Evolutionary conservation across 2,329 filamentous ascomycete species (phyloP).

Genomic region (Colletotrichum sp.): DNA sequence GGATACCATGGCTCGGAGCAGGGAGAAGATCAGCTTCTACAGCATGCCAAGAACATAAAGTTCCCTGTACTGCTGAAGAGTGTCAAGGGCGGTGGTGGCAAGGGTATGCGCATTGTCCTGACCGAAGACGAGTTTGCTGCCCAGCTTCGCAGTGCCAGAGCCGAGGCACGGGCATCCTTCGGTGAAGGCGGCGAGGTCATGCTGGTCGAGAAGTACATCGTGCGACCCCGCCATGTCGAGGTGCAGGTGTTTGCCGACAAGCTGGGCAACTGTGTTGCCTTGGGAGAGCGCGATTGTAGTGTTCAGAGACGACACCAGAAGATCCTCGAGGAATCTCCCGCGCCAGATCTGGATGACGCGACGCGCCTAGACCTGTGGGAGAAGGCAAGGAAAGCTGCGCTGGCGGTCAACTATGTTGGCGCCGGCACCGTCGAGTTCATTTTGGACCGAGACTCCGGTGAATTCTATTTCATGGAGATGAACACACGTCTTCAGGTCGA

Average conservation of each 20-base stretch:
- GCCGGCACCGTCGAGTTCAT: conserved; percentile 93
- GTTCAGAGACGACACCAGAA: conserved; percentile 90
- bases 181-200: conserved; percentile 81
- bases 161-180: conserved; percentile 79
- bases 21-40: conserved; percentile 63
- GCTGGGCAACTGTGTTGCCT: conserved; percentile 78
- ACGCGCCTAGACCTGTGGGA: conserved; percentile 69
- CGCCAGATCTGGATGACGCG: conserved; percentile 66
- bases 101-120: conserved; percentile 81
- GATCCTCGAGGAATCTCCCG: conserved; percentile 88
- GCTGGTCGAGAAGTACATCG: conserved; percentile 84
- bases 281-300: conserved; percentile 88
- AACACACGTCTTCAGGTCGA: conserved; percentile 94
- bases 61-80: conserved; percentile 82
- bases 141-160: conserved; percentile 75
- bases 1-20: conserved; percentile 93
- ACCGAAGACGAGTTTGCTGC: conserved; percentile 71
- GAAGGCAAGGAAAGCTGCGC: conserved; percentile 68
- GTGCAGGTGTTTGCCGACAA: conserved; percentile 90
- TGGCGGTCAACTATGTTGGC: conserved; percentile 85
- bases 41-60: conserved; percentile 73
- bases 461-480: conserved; percentile 86
- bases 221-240: conserved; percentile 82
- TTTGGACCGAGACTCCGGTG: conserved; percentile 79
- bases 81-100: conserved; percentile 81